These are phyloP conservation scores for Lunularia cruciata DNA, from an alignment of 225 moss, liverwort and hornwort species.

Conservation along the genomic window DNA sequence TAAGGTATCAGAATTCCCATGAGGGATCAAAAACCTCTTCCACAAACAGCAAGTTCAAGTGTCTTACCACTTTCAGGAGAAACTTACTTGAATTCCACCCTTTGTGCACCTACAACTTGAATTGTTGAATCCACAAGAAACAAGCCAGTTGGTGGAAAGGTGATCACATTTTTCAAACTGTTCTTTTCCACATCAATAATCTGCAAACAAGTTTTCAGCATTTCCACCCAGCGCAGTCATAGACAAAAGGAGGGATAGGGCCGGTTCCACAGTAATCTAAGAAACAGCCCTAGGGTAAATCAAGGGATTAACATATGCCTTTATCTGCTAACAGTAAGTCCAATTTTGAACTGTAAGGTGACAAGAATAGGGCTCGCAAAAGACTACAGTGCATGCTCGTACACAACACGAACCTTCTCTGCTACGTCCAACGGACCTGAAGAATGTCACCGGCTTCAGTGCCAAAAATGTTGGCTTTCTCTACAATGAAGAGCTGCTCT, in stretches of 20 bases:
- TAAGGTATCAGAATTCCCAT: no score
- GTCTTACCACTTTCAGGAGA: no score
- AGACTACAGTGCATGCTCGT: not conserved
- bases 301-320: no score
- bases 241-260: not conserved
- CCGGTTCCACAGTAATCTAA: not conserved
- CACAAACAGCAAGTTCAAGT: no score
- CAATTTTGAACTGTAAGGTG: no score
- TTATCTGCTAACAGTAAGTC: no score
- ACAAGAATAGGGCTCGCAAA: no score
- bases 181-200: constrained; percentile 68
- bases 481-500: constrained; percentile 81
- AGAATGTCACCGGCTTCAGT: constrained; percentile 84
- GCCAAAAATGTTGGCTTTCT: constrained; percentile 70
- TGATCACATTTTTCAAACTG: constrained; percentile 74
- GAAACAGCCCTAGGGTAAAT: not conserved
- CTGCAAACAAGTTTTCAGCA: constrained; percentile 35
- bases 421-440: constrained; percentile 48
- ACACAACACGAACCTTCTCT: constrained; percentile 16
- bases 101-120: constrained; percentile 63
- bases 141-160: constrained; percentile 78
- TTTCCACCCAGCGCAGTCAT: not conserved
- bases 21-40: no score
- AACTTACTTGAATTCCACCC: constrained; percentile 70
- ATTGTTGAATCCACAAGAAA: constrained; percentile 78